Base-by-base conservation (phyloP, 2,329 filamentous ascomycete genomes). In the Colletotrichum tropicale region DNA sequence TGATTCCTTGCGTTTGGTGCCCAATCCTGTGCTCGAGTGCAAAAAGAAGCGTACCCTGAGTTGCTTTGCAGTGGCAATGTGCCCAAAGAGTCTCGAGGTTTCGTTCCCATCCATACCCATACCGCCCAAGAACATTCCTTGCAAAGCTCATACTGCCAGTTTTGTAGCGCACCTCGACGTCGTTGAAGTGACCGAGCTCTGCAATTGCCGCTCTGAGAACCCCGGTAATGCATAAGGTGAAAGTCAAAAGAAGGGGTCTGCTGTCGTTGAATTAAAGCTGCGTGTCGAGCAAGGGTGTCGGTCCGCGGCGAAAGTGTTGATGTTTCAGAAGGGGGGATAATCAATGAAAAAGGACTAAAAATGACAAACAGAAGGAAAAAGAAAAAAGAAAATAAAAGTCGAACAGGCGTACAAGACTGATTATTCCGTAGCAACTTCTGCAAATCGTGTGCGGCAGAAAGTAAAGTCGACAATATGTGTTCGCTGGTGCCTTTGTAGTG, bases 321-420 rank as follows among this genome's bases (percentile, higher is more conserved):
- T n/a, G 34, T 61, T 26, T 26, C 18, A 32, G 18, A 52, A 26
- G 36, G 13, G 24, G 36, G 34, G 9, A 52, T 66, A 52, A 48
- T 66, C 38, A 66, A 48, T 24, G 62, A 30, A 9, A 66, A 52
- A 69, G 64, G 71, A 76, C 43, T 52, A 64, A 71, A 38, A 76
- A 61, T 30, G 26, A 32, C 56, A 56, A 67, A 74, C 62, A 75
- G 60, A 60, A 32, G 70, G 60, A 26, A 32, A 74, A 60, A 61
- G 71, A 61, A 70, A 32, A 70, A 56, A 78, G 61, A 77, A 68
- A 60, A 61, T n/a, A 68, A 76, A 74, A 71, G 55, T 66, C 71
- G 66, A 48, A 68, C 70, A 73, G 73, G 52, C 12, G 43, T 52
- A 71, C 48, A 76, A 76, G 43, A 60, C 36, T 36, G 34, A 68